Evolutionary conservation across 305 asterid species (phyloP).

Genomic region (Fraxinus angustifolia): DNA sequence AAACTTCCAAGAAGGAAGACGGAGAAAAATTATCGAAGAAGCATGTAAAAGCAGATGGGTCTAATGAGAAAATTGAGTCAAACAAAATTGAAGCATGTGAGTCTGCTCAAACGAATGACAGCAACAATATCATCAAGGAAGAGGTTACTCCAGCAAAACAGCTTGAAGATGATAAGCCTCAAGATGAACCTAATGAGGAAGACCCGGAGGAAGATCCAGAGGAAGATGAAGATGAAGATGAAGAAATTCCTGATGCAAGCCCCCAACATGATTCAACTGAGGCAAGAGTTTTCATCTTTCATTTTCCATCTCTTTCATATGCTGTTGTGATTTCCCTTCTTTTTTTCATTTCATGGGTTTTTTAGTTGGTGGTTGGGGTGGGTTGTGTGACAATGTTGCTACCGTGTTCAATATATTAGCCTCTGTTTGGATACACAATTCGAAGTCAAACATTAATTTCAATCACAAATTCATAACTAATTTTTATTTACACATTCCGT

Average conservation of each 20-base stretch:
- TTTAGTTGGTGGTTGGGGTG: not conserved
- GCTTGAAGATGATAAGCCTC: constrained; percentile 37
- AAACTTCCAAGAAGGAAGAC: constrained; percentile 41
- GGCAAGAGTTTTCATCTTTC: constrained; percentile 36
- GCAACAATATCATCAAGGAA: constrained; percentile 35
- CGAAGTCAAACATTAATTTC: not conserved
- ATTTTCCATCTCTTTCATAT: constrained; percentile 15
- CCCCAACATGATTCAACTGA: constrained; percentile 39
- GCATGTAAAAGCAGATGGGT: constrained; percentile 34
- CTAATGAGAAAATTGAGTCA: constrained; percentile 38
- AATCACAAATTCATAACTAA: not conserved
- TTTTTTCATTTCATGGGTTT: not conserved
- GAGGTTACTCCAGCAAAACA: constrained; percentile 31
- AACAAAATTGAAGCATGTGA: constrained; percentile 33
- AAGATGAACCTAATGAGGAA: constrained; percentile 40
- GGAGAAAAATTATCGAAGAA: constrained; percentile 50
- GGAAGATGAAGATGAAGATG: constrained; percentile 48
- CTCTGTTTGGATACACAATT: not conserved
- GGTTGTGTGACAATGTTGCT: not conserved
- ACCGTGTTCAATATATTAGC: not conserved
- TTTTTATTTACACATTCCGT: not conserved
- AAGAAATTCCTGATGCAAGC: constrained; percentile 57
- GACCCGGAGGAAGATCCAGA: constrained; percentile 68
- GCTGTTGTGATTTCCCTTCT: not conserved
- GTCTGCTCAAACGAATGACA: constrained; percentile 31